Percentiles rank a stretch among this genome's conserved stretches.
Evolutionary conservation across 208 protist genomes (phyloP).

Genomic region (Wallacemonas sp.): DNA sequence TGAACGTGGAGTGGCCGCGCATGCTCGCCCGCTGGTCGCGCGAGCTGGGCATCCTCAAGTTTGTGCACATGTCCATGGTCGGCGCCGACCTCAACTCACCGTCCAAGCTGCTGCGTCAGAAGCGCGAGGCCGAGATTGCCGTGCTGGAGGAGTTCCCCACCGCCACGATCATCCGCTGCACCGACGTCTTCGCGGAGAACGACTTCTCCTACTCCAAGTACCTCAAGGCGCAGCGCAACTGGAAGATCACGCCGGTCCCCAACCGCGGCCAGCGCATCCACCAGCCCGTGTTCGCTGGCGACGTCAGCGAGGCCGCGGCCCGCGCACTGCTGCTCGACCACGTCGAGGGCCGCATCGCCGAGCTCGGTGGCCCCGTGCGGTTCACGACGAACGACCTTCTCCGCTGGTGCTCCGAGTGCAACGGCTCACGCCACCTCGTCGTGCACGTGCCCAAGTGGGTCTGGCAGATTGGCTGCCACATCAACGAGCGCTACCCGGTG

Average conservation of each 20-base stretch:
- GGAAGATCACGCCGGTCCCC: slow-evolving; percentile 85
- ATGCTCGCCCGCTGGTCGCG: slow-evolving; percentile 89
- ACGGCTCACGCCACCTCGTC: slow-evolving; percentile 64
- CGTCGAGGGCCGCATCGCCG: slow-evolving; percentile 89
- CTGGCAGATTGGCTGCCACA: slow-evolving; percentile 59
- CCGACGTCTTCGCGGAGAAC: slow-evolving; percentile 87
- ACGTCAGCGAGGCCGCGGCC: slow-evolving; percentile 77
- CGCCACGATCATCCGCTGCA: slow-evolving; percentile 87
- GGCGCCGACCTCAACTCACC: slow-evolving; percentile 85
- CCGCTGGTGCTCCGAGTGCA: slow-evolving; percentile 88
- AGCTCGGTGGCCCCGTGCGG: slow-evolving; percentile 88
- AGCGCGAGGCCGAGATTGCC: slow-evolving; percentile 80
- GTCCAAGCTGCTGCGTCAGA: slow-evolving; percentile 87
- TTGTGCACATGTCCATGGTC: slow-evolving; percentile 91
- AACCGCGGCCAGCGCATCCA: slow-evolving; percentile 87
- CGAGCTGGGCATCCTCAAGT: slow-evolving; percentile 82
- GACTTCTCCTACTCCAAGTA: slow-evolving; percentile 91
- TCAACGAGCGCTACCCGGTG: slow-evolving; percentile 80
- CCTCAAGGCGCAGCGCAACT: slow-evolving; percentile 83
- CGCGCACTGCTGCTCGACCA: slow-evolving; percentile 88
- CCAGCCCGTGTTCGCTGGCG: slow-evolving; percentile 89
- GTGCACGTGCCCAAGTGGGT: slow-evolving; percentile 75
- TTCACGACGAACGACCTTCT: slow-evolving; percentile 90
- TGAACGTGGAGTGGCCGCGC: slow-evolving; percentile 91
- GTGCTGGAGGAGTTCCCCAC: slow-evolving; percentile 92